Evolutionary conservation across 805 yeast species (phyloP).

Genomic region (Candida piceae): DNA sequence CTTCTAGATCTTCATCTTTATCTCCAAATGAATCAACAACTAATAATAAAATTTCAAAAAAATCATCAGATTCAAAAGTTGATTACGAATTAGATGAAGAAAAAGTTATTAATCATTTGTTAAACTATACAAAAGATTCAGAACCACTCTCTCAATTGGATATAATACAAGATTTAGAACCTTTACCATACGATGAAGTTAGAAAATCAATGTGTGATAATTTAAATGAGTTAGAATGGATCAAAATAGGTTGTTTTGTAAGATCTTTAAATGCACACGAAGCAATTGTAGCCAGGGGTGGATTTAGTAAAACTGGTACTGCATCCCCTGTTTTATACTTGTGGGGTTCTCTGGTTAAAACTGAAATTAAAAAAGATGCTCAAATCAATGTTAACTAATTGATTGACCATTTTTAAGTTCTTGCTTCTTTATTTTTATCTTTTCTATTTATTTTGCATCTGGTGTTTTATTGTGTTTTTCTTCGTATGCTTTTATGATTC

Average conservation of each 20-base stretch:
- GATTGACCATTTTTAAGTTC: too few relatives aligned
- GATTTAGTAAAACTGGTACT: constrained; percentile 43
- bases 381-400: too few relatives aligned
- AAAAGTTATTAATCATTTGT: background rate
- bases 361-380: constrained; percentile 8
- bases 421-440: background rate
- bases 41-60: background rate
- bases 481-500: background rate
- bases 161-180: constrained; percentile 11
- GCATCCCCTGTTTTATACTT: constrained; percentile 50
- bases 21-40: background rate
- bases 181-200: constrained; percentile 21
- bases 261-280: constrained; percentile 80
- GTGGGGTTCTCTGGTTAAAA: constrained; percentile 34
- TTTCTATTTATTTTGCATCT: too few relatives aligned
- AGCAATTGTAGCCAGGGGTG: constrained; percentile 76
- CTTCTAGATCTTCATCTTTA: background rate
- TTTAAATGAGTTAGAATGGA: constrained; percentile 67
- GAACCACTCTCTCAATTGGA: constrained; percentile 3
- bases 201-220: constrained; percentile 38
- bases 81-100: constrained; percentile 5
- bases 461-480: too few relatives aligned
- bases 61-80: background rate
- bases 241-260: constrained; percentile 68
- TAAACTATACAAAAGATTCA: background rate